phyloP scores from a whole-genome alignment of 2,329 filamentous ascomycete species.

The Verruconis gallopava region DNA sequence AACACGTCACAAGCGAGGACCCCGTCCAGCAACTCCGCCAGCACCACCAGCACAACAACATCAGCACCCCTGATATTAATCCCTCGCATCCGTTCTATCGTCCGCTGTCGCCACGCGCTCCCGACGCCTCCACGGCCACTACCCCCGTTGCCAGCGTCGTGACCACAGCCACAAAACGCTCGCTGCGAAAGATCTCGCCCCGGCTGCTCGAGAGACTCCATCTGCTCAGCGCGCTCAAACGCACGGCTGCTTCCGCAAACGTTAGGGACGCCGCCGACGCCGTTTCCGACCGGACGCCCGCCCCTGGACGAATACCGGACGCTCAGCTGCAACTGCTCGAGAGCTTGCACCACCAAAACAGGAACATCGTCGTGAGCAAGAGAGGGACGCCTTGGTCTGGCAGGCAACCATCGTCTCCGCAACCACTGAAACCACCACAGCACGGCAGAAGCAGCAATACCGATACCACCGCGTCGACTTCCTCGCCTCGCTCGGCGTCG shows the following conservation, averaged over 20 bases:
- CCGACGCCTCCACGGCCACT: background rate
- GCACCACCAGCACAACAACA: background rate
- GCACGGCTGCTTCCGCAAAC: background rate
- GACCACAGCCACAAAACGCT: conserved; percentile 14
- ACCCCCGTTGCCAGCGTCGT: background rate
- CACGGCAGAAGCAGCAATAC: no score
- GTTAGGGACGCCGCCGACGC: conserved; percentile 23
- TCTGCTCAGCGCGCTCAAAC: conserved; percentile 19
- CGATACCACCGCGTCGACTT: background rate
- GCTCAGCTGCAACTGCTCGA: conserved; percentile 58
- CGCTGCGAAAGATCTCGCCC: conserved; percentile 27
- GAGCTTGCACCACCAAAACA: conserved; percentile 42
- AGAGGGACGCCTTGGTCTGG: conserved; percentile 63
- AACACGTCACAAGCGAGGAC: background rate
- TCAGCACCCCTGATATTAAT: no score
- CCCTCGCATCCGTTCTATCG: no score
- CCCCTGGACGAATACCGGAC: conserved; percentile 57
- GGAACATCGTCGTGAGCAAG: conserved; percentile 40
- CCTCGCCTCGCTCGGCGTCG: conserved; percentile 14
- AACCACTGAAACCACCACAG: no score
- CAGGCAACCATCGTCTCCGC: conserved; percentile 20
- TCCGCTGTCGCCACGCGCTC: conserved; percentile 12
- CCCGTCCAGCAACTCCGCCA: background rate
- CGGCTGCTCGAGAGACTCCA: conserved; percentile 32
- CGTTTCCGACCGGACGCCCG: conserved; percentile 21